Percentiles rank a stretch among this genome's conserved stretches.
These are phyloP conservation scores for Pinus tabuliformis DNA, from an alignment of 75 land plant species.

Conservation along the genomic window DNA sequence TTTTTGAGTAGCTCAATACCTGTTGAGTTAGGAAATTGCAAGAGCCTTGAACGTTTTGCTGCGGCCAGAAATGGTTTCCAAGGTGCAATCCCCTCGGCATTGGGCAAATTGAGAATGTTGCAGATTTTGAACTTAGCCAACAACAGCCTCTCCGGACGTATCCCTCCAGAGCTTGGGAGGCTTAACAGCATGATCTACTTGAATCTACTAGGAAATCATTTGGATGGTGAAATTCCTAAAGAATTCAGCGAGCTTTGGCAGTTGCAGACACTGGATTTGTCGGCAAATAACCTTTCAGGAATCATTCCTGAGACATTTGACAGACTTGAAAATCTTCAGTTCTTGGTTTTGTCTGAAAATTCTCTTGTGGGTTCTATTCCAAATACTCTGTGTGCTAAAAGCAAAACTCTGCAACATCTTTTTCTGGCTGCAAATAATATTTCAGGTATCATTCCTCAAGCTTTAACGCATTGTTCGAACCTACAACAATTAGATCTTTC, in stretches of 20 bases:
- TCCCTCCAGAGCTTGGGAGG: slow-evolving; percentile 42
- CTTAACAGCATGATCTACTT: slow-evolving; percentile 35
- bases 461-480: slow-evolving; percentile 24
- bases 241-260: slow-evolving; percentile 22
- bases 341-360: slow-evolving; percentile 54
- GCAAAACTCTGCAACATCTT: slow-evolving; percentile 46
- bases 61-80: slow-evolving; percentile 38
- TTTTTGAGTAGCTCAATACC: slow-evolving; percentile 63
- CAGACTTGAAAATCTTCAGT: slow-evolving; percentile 34
- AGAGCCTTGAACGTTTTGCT: slow-evolving; percentile 31
- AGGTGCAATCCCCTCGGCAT: slow-evolving; percentile 49
- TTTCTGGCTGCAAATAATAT: slow-evolving; percentile 43
- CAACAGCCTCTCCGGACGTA: slow-evolving; percentile 45
- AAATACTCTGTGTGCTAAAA: slow-evolving; percentile 42
- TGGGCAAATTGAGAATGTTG: slow-evolving; percentile 36
- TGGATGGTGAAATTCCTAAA: slow-evolving; percentile 41
- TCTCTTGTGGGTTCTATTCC: slow-evolving; percentile 53
- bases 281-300: slow-evolving; percentile 37
- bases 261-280: slow-evolving; percentile 56
- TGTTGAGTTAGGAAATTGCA: slow-evolving; percentile 50
- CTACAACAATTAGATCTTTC: slow-evolving; percentile 63
- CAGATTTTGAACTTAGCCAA: slow-evolving; percentile 49
- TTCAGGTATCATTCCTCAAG: slow-evolving; percentile 58
- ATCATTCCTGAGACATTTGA: slow-evolving; percentile 48
- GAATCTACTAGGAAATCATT: slow-evolving; percentile 45